Evolutionary conservation across 164 flowering plant species (phyloP).

Genomic region (Echeveria elegans): DNA sequence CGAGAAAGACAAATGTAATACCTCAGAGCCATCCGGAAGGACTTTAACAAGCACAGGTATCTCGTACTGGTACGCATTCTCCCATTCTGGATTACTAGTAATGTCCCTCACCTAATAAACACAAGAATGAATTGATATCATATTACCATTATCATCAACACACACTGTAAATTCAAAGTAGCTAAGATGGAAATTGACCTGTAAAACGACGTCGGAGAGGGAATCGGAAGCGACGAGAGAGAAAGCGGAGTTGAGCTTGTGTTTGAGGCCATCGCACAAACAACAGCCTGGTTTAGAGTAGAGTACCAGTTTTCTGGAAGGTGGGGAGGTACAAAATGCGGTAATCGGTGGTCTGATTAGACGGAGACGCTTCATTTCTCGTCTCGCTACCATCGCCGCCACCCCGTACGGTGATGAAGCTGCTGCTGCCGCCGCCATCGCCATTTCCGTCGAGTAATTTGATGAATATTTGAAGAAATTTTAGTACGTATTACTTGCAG

Average conservation of each 20-base stretch:
- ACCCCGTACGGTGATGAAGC: background rate
- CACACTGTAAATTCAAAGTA: background rate
- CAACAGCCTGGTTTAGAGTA: conserved; percentile 95
- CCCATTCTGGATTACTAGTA: conserved; percentile 78
- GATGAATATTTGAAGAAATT: too few species aligned
- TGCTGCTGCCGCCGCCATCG: background rate
- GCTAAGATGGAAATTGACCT: conserved; percentile 26
- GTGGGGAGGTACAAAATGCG: conserved; percentile 21
- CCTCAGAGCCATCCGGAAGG: conserved; percentile 85
- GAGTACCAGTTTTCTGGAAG: conserved; percentile 42
- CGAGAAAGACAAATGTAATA: conserved; percentile 13
- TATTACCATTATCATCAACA: background rate
- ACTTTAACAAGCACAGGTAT: conserved; percentile 87
- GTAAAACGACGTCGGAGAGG: conserved; percentile 57
- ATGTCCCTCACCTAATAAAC: conserved; percentile 61
- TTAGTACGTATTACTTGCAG: too few species aligned
- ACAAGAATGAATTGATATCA: background rate
- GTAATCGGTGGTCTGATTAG: background rate
- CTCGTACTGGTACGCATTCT: conserved; percentile 77
- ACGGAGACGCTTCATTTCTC: background rate
- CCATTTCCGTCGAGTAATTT: too few species aligned
- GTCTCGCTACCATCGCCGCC: background rate
- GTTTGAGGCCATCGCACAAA: conserved; percentile 96
- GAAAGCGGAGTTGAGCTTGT: conserved; percentile 77
- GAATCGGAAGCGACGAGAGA: conserved; percentile 33